Percentiles rank a stretch among this genome's conserved stretches.
phyloP scores from a whole-genome alignment of 768 basidiomycete species.

The Leccinum aurantiacum region DNA sequence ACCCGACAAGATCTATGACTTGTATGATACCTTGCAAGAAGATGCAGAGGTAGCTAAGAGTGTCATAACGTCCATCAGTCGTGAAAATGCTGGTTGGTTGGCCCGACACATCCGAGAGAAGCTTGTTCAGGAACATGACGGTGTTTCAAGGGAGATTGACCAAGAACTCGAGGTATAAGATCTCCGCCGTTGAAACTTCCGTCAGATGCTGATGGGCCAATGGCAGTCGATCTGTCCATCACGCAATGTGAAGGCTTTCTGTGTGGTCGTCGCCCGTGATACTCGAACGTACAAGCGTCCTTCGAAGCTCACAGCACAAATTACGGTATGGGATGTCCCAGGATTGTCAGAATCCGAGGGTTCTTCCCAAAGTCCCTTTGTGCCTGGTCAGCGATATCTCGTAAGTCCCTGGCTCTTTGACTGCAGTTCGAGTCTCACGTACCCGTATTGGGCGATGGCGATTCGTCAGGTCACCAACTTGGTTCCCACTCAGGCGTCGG shows the following conservation, averaged over 20 bases:
- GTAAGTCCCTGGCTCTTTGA: conserved; percentile 39
- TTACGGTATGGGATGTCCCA: conserved; percentile 83
- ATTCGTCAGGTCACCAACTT: conserved; percentile 55
- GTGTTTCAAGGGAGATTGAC: conserved; percentile 60
- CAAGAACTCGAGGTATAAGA: conserved; percentile 65
- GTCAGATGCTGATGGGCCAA: conserved; percentile 5
- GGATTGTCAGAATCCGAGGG: conserved; percentile 52
- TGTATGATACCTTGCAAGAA: conserved; percentile 63
- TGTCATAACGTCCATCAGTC: conserved; percentile 42
- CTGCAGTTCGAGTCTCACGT: conserved; percentile 2
- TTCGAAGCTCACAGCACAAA: conserved; percentile 61
- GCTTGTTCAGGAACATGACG: conserved; percentile 49
- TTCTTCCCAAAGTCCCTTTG: conserved; percentile 48
- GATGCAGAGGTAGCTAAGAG: conserved; percentile 46
- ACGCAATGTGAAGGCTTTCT: conserved; percentile 73
- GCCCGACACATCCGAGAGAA: conserved; percentile 51
- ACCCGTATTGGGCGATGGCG: background rate
- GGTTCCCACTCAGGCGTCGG: conserved; percentile 59
- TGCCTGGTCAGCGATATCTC: conserved; percentile 64
- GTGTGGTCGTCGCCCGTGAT: conserved; percentile 69
- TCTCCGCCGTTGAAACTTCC: background rate
- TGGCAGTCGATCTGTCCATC: conserved; percentile 61
- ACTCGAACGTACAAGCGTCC: conserved; percentile 51
- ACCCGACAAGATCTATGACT: conserved; percentile 53
- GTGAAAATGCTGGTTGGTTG: conserved; percentile 62